Conservation (phyloP, 1,284 basidiomycete species). For the Fomitopsis pinicola region DNA sequence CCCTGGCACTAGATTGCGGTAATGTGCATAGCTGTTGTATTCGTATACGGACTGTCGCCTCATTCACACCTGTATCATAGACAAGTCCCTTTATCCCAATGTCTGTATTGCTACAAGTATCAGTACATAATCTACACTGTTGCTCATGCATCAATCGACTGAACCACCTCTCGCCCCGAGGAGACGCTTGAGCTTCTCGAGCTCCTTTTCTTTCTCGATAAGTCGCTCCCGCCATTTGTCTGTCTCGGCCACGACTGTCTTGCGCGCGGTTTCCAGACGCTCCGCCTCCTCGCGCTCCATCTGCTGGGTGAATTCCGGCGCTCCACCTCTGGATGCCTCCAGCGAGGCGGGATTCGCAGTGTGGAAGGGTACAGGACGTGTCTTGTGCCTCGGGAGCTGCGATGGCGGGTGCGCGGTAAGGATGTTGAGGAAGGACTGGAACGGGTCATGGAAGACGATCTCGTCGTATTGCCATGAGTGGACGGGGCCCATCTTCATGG, state of each 20-base stretch:
- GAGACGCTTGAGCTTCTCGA: slow-evolving; percentile 56
- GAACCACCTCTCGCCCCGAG: slow-evolving; percentile 25
- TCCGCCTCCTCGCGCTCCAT: slow-evolving; percentile 89
- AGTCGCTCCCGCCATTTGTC: slow-evolving; percentile 55
- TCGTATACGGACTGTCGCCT: not conserved
- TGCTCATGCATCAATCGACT: not conserved
- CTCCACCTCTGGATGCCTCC: slow-evolving; percentile 59
- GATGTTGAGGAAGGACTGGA: slow-evolving; percentile 82
- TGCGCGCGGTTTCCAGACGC: slow-evolving; percentile 74
- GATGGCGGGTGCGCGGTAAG: slow-evolving; percentile 84
- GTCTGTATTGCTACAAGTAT: slow-evolving; percentile 5
- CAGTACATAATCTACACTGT: not conserved
- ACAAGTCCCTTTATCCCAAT: not conserved
- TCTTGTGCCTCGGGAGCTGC: slow-evolving; percentile 63
- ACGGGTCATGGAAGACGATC: slow-evolving; percentile 94
- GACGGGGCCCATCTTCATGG: slow-evolving; percentile 69
- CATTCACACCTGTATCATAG: slow-evolving; percentile 11
- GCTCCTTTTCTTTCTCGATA: slow-evolving; percentile 72
- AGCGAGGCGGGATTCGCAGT: slow-evolving; percentile 57
- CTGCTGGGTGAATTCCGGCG: slow-evolving; percentile 75
- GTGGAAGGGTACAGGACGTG: slow-evolving; percentile 69
- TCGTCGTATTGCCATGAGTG: slow-evolving; percentile 99
- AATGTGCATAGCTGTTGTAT: not conserved
- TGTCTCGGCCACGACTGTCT: slow-evolving; percentile 62
- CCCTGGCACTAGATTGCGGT: slow-evolving; percentile 59